Conservation (phyloP, 2,329 filamentous ascomycete species). For the Fusarium sp. region DNA sequence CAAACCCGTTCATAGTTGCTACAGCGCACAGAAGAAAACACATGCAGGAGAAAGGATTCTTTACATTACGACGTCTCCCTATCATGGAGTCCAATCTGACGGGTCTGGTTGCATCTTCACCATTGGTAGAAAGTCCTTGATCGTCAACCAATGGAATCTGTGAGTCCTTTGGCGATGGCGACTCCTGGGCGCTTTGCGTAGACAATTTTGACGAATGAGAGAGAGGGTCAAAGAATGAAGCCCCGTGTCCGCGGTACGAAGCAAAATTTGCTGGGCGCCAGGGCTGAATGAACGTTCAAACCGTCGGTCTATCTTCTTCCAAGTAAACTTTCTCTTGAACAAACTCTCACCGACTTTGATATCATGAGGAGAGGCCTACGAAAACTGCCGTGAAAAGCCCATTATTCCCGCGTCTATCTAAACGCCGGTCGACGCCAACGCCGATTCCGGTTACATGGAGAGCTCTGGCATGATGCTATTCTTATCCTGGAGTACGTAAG, state of each 20-base stretch:
- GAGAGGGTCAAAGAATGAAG: not conserved
- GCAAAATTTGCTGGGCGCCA: conserved; percentile 23
- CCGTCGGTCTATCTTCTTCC: not conserved
- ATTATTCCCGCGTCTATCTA: conserved; percentile 34
- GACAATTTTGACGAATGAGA: conserved; percentile 40
- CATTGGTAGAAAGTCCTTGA: conserved; percentile 44
- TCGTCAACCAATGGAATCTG: conserved; percentile 36
- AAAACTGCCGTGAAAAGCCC: conserved; percentile 6
- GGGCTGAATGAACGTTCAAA: conserved; percentile 6
- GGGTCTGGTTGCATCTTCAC: conserved; percentile 25
- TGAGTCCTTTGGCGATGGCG: conserved; percentile 23
- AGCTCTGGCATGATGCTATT: conserved; percentile 36
- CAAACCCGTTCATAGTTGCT: conserved; percentile 24
- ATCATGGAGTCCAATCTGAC: conserved; percentile 33
- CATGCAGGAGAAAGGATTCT: conserved; percentile 38
- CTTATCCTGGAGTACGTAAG: conserved; percentile 21
- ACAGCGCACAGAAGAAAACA: conserved; percentile 29
- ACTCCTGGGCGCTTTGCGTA: conserved; percentile 41
- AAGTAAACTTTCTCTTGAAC: not conserved
- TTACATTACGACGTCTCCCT: conserved; percentile 4
- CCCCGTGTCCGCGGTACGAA: conserved; percentile 21
- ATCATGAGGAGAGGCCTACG: conserved; percentile 6
- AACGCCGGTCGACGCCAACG: conserved; percentile 31
- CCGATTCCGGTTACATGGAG: conserved; percentile 1
- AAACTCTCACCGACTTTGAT: not conserved